Evolutionary conservation across 805 yeast genomes (phyloP).

Genomic region (Lipomyces mesembrius): DNA sequence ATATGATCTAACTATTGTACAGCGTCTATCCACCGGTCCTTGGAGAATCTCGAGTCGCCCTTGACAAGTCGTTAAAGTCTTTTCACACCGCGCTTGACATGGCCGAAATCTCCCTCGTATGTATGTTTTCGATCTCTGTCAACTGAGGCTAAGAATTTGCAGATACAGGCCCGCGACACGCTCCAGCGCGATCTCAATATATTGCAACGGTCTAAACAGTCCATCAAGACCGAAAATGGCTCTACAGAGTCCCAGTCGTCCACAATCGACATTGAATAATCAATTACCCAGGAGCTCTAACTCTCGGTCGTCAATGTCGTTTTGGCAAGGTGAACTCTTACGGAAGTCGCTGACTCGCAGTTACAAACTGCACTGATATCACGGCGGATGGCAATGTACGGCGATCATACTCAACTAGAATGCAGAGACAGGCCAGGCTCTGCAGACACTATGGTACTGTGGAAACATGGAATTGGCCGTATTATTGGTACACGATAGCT

Average conservation of each 20-base stretch:
- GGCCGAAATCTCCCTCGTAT: slow-evolving; percentile 26
- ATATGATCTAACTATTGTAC: not conserved
- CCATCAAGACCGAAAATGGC: not conserved
- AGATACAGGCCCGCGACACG: slow-evolving; percentile 29
- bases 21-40: slow-evolving; percentile 23
- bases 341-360: not conserved
- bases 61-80: slow-evolving; percentile 9
- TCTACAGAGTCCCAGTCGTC: not conserved
- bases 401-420: not conserved
- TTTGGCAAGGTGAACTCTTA: not conserved
- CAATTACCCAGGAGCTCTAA: too few relatives aligned
- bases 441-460: not conserved
- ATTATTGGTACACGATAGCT: not conserved
- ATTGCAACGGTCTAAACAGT: not conserved
- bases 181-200: slow-evolving; percentile 18
- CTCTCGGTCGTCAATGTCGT: too few relatives aligned
- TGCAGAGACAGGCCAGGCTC: not conserved
- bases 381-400: not conserved
- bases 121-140: not conserved
- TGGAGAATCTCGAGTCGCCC: not conserved
- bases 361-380: not conserved
- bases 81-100: slow-evolving; percentile 29
- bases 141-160: not conserved
- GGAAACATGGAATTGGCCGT: not conserved
- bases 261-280: slow-evolving; percentile 4